These are phyloP conservation scores for Phytopythium montanum DNA, from an alignment of 352 stramenopile genomes.

Conservation along the genomic window DNA sequence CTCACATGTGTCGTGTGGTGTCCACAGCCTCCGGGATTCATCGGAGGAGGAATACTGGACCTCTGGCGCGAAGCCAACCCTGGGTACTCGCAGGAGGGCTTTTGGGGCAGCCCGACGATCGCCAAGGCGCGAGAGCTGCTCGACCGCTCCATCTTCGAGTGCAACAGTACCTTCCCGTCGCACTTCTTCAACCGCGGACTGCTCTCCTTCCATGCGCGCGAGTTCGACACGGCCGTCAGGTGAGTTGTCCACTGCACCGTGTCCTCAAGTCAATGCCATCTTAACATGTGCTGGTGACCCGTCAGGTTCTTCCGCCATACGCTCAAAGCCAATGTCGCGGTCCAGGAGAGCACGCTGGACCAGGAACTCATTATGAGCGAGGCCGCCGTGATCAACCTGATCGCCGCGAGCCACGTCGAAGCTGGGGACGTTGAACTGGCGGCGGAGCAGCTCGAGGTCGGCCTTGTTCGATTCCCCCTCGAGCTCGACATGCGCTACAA, in stretches of 20 bases:
- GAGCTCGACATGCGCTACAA: conserved; percentile 51
- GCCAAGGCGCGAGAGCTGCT: conserved; percentile 19
- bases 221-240: conserved; percentile 31
- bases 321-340: conserved; percentile 24
- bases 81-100: conserved; percentile 9
- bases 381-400: conserved; percentile 43
- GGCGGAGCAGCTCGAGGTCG: conserved; percentile 25
- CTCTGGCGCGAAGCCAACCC: conserved; percentile 24
- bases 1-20: neutral
- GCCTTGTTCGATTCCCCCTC: conserved; percentile 28
- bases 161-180: conserved; percentile 23
- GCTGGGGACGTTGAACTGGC: conserved; percentile 25
- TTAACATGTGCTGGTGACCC: neutral
- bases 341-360: conserved; percentile 33
- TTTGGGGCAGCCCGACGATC: conserved; percentile 28
- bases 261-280: neutral
- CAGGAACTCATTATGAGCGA: conserved; percentile 30
- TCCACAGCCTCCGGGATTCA: conserved; percentile 26
- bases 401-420: conserved; percentile 26
- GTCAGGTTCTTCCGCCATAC: conserved; percentile 23
- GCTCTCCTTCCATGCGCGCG: conserved; percentile 28
- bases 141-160: conserved; percentile 25
- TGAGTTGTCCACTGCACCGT: neutral
- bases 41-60: conserved; percentile 30
- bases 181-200: conserved; percentile 38